phyloP scores from a whole-genome alignment of 2,329 filamentous ascomycete genomes.

The Phoma herbarum region DNA sequence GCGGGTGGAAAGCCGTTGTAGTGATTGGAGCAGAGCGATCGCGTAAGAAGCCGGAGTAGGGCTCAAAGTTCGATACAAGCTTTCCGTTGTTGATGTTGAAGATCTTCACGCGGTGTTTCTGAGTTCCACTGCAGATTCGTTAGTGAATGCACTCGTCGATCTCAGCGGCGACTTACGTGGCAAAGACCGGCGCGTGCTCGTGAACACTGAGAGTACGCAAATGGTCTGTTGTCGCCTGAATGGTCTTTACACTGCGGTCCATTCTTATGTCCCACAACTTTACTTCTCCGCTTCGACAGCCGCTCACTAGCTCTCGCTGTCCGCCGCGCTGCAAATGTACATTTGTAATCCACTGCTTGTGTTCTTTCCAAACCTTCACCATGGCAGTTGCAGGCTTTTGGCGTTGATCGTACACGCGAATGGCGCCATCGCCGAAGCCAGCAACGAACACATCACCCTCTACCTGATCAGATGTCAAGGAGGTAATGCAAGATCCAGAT shows the following conservation, averaged over 20 bases:
- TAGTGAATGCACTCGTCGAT: constrained; percentile 2
- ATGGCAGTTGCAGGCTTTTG: constrained; percentile 85
- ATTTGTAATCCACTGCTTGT: constrained; percentile 93
- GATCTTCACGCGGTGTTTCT: constrained; percentile 85
- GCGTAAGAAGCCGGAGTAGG: constrained; percentile 87
- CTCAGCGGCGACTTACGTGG: constrained; percentile 49
- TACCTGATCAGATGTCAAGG: constrained; percentile 95
- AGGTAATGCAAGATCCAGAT: constrained; percentile 94
- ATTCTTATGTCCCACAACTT: constrained; percentile 96
- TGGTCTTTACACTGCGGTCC: constrained; percentile 77
- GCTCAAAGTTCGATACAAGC: constrained; percentile 83
- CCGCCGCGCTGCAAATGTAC: constrained; percentile 97
- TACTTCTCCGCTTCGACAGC: constrained; percentile 90
- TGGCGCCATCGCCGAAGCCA: constrained; percentile 93
- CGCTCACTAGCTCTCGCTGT: constrained; percentile 87
- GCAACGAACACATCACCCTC: constrained; percentile 96
- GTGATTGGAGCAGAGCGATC: constrained; percentile 84
- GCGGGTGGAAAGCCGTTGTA: constrained; percentile 92
- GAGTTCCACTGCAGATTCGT: constrained; percentile 73
- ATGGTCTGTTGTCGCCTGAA: constrained; percentile 78
- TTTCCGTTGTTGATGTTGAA: constrained; percentile 84
- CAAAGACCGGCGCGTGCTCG: constrained; percentile 96
- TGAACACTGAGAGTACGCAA: constrained; percentile 89
- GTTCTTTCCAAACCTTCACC: constrained; percentile 97
- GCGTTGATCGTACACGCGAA: constrained; percentile 92